These are phyloP conservation scores for Globisporangium yorkense DNA, from an alignment of 352 stramenopile genomes.

Conservation along the genomic window DNA sequence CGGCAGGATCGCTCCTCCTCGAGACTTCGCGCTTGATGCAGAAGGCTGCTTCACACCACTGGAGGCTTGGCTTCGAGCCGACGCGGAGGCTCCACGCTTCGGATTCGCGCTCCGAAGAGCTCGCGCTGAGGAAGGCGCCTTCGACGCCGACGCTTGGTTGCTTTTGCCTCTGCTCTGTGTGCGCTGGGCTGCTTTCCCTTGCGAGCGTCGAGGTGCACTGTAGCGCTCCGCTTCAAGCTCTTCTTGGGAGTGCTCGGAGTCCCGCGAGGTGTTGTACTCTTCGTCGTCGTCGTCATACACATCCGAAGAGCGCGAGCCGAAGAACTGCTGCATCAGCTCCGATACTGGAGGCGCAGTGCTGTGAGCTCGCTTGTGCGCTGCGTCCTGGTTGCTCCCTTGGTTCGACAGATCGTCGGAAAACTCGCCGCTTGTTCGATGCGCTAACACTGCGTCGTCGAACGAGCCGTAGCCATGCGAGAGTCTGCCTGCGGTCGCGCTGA, in stretches of 20 bases:
- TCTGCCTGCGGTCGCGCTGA: not conserved
- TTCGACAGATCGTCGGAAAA: not conserved
- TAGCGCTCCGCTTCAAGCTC: not conserved
- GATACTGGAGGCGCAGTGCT: conserved; percentile 24
- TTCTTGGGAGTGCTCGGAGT: conserved; percentile 4
- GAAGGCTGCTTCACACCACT: not conserved
- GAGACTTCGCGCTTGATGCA: not conserved
- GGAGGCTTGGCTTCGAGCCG: not conserved
- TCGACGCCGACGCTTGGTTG: not conserved
- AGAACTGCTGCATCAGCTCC: conserved; percentile 54
- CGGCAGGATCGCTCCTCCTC: conserved; percentile 28
- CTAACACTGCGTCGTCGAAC: not conserved
- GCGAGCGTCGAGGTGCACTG: not conserved
- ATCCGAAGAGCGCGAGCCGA: conserved; percentile 7
- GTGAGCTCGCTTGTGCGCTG: not conserved
- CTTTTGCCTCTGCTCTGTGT: not conserved
- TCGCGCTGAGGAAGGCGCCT: not conserved
- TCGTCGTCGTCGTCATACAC: conserved; percentile 5
- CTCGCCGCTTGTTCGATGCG: not conserved
- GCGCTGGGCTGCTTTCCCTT: not conserved
- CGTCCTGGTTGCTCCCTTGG: not conserved
- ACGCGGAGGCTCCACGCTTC: not conserved
- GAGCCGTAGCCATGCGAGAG: conserved; percentile 2
- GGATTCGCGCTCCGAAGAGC: not conserved
- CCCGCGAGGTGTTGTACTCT: conserved; percentile 5